These are phyloP conservation scores for Parathielavia hyrcaniae DNA, from an alignment of 495 filamentous ascomycete genomes.

Conservation along the genomic window DNA sequence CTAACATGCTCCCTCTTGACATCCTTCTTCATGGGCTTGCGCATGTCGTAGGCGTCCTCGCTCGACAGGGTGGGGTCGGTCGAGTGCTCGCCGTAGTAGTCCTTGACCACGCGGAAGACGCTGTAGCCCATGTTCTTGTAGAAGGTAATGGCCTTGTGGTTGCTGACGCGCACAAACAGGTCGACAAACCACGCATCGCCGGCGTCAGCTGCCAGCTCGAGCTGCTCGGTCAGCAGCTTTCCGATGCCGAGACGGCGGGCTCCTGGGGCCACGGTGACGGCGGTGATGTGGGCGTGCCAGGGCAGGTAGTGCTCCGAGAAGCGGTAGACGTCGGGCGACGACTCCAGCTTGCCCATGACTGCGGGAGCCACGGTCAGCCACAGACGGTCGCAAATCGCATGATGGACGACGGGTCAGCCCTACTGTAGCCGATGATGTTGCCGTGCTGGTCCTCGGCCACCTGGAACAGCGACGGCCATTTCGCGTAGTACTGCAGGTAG, in stretches of 20 bases:
- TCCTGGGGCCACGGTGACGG: conserved; percentile 82
- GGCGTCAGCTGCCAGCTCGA: conserved; percentile 75
- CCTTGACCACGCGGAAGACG: conserved; percentile 78
- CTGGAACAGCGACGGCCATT: conserved; percentile 90
- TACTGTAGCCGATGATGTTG: conserved; percentile 90
- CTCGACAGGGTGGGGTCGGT: conserved; percentile 59
- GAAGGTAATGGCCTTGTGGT: conserved; percentile 76
- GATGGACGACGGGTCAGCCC: conserved; percentile 20
- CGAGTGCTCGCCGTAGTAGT: conserved; percentile 71
- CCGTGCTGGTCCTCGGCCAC: conserved; percentile 74
- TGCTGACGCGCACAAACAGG: conserved; percentile 83
- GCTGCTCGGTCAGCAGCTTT: conserved; percentile 64
- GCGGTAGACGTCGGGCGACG: conserved; percentile 64
- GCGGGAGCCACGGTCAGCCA: conserved; percentile 3
- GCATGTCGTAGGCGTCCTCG: conserved; percentile 94
- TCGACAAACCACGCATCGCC: conserved; percentile 92
- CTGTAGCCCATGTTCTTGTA: conserved; percentile 87
- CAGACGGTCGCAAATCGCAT: neutral
- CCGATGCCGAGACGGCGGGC: conserved; percentile 82
- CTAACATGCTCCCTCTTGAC: conserved; percentile 69
- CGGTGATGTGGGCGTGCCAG: conserved; percentile 97
- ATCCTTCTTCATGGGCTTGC: conserved; percentile 83
- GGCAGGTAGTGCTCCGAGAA: conserved; percentile 82
- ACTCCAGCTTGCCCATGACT: conserved; percentile 97
- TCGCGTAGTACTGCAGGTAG: conserved; percentile 89